Conservation (phyloP, 192 early-diverging fungal genomes). For the Entomortierella beljakovae region DNA sequence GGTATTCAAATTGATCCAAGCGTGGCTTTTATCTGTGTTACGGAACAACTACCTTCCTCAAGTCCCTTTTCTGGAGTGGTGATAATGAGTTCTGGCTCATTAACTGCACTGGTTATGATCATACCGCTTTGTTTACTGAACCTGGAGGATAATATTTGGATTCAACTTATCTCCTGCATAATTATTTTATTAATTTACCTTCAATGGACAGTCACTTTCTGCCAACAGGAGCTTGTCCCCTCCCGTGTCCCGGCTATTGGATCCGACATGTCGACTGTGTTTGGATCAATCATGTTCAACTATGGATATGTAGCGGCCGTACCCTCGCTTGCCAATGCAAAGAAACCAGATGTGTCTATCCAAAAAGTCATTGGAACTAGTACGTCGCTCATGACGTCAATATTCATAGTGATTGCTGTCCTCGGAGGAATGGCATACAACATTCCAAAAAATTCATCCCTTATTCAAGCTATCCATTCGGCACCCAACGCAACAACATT, state of each 20-base stretch:
- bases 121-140: conserved; percentile 70
- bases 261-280: conserved; percentile 57
- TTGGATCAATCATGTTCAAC: conserved; percentile 79
- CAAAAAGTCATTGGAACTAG: conserved; percentile 70
- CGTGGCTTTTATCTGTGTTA: conserved; percentile 66
- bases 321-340: conserved; percentile 74
- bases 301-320: conserved; percentile 77
- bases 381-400: conserved; percentile 57
- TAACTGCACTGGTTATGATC: conserved; percentile 56
- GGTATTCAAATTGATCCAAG: conserved; percentile 70
- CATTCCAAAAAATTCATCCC: conserved; percentile 52
- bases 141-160: conserved; percentile 75
- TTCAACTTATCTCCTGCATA: conserved; percentile 69
- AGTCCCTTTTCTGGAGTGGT: conserved; percentile 31
- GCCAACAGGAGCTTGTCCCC: conserved; percentile 63
- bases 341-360: conserved; percentile 67
- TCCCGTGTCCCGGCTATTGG: conserved; percentile 68
- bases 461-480: conserved; percentile 60
- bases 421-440: conserved; percentile 63
- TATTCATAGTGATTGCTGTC: conserved; percentile 66
- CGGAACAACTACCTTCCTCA: conserved; percentile 18
- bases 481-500: conserved; percentile 54
- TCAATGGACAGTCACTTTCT: conserved; percentile 70
- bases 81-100: conserved; percentile 22
- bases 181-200: conserved; percentile 64